phyloP scores from a whole-genome alignment of 1,284 basidiomycete species.

The Somion occarium region DNA sequence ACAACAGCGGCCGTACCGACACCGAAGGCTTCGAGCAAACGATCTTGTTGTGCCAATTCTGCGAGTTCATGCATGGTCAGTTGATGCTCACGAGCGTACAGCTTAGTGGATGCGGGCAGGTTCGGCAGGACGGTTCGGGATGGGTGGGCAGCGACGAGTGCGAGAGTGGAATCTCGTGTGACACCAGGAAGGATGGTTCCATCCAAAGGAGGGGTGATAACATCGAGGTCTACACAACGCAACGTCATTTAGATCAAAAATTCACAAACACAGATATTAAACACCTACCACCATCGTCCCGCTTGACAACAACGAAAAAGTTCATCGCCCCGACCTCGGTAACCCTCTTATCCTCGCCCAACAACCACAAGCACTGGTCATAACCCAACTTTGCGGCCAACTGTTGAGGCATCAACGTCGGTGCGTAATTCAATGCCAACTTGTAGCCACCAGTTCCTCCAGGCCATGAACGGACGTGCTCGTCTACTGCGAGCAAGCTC shows the following conservation, averaged over 20 bases:
- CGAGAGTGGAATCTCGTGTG: conserved; percentile 70
- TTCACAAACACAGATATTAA: conserved; percentile 3
- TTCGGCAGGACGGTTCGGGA: conserved; percentile 31
- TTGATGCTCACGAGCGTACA: conserved; percentile 54
- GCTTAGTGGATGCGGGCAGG: conserved; percentile 31
- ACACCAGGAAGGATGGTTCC: conserved; percentile 73
- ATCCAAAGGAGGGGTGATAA: conserved; percentile 73
- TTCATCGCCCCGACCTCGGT: conserved; percentile 63
- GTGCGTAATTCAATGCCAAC: conserved; percentile 68
- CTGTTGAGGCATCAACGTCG: conserved; percentile 61
- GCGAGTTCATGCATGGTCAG: conserved; percentile 63
- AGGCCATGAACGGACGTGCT: conserved; percentile 79
- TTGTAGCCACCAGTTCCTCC: conserved; percentile 71
- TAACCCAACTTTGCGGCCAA: conserved; percentile 66
- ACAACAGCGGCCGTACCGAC: conserved; percentile 71
- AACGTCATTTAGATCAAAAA: neutral
- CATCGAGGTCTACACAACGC: conserved; percentile 43
- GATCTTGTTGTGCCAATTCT: conserved; percentile 41
- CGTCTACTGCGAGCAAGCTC: conserved; percentile 64
- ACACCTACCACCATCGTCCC: conserved; percentile 39
- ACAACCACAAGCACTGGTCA: conserved; percentile 60
- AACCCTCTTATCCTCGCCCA: conserved; percentile 32
- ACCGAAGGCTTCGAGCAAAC: conserved; percentile 65
- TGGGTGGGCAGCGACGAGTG: conserved; percentile 49
- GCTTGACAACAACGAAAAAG: conserved; percentile 49